These are phyloP conservation scores for Ballota nigra DNA, from an alignment of 257 asterid genomes.

Conservation along the genomic window DNA sequence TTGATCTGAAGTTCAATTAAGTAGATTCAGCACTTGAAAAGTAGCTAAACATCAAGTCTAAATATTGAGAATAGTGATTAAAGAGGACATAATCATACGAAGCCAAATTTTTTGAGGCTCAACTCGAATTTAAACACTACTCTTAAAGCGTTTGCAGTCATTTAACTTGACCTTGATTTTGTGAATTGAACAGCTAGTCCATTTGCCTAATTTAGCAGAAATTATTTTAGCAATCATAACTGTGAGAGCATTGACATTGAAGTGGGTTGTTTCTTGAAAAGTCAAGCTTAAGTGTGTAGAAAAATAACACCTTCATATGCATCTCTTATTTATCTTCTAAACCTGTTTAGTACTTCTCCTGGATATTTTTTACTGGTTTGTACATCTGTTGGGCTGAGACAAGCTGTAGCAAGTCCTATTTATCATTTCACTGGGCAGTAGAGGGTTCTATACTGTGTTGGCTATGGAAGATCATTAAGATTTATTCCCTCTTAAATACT, in stretches of 20 bases:
- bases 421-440: background rate
- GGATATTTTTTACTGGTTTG: background rate
- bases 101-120: background rate
- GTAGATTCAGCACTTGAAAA: slow-evolving; percentile 1
- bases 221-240: background rate
- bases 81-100: background rate
- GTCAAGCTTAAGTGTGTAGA: background rate
- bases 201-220: background rate
- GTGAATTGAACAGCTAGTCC: background rate
- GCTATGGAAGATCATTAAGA: background rate
- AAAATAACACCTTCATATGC: background rate
- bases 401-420: background rate
- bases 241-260: slow-evolving; percentile 5
- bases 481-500: background rate
- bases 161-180: background rate
- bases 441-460: slow-evolving; percentile 9
- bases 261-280: background rate
- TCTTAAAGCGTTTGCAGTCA: background rate
- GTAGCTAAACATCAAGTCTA: background rate
- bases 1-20: background rate
- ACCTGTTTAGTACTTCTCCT: background rate
- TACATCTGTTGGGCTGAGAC: background rate
- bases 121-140: background rate
- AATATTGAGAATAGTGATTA: background rate
- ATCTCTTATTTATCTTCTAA: background rate